Percentiles rank a stretch among this genome's conserved stretches.
Evolutionary conservation across 352 stramenopile genomes (phyloP).

Genomic region (Pythium vanterpoolii): DNA sequence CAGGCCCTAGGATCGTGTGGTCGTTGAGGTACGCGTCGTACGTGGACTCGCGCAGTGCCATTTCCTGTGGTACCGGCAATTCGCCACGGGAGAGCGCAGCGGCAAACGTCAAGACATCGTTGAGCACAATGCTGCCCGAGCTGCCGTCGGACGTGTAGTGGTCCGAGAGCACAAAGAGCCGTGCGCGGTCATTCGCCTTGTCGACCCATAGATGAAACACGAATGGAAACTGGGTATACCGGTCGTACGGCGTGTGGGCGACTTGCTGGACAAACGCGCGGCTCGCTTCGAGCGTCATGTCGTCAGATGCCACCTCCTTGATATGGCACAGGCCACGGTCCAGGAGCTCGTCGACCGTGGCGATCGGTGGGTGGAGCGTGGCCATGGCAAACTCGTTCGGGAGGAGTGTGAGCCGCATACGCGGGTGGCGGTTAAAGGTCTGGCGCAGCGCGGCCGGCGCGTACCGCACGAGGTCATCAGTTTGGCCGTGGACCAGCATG

Average conservation of each 20-base stretch:
- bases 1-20: neutral
- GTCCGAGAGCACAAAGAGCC: conserved; percentile 45
- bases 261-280: conserved; percentile 32
- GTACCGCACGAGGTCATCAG: conserved; percentile 31
- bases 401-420: conserved; percentile 37
- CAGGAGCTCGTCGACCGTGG: conserved; percentile 30
- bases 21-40: conserved; percentile 19
- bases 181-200: conserved; percentile 9
- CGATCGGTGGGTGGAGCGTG: conserved; percentile 36
- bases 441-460: conserved; percentile 26
- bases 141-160: conserved; percentile 43
- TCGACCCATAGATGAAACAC: conserved; percentile 38
- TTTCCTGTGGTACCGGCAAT: neutral
- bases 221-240: conserved; percentile 46
- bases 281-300: conserved; percentile 9
- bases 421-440: conserved; percentile 44
- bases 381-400: conserved; percentile 35
- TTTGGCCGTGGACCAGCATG: conserved; percentile 30
- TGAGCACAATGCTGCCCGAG: conserved; percentile 33
- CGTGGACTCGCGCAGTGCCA: conserved; percentile 24
- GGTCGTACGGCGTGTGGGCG: conserved; percentile 38
- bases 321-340: conserved; percentile 20
- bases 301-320: neutral
- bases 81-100: conserved; percentile 24
- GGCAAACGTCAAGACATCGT: conserved; percentile 34